These are phyloP conservation scores for Jatropha curcas DNA, from an alignment of 345 rosid species.

Conservation along the genomic window DNA sequence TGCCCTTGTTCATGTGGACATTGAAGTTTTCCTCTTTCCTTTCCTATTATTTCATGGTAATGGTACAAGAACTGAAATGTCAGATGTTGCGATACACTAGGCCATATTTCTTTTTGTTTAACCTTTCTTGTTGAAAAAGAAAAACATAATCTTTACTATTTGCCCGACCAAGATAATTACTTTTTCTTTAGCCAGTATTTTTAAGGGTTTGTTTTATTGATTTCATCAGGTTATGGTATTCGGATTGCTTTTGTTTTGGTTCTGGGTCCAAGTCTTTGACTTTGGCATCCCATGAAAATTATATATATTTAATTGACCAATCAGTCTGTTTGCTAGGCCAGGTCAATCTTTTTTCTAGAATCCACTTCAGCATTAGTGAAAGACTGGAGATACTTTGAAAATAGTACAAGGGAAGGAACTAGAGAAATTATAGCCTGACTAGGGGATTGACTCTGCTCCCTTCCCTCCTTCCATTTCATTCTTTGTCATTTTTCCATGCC, in stretches of 20 bases:
- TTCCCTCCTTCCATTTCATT: background rate
- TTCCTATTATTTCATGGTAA: background rate
- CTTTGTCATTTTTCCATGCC: background rate
- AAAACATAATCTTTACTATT: background rate
- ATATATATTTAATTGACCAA: background rate
- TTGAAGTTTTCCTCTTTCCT: background rate
- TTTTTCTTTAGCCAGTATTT: background rate
- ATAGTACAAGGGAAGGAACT: background rate
- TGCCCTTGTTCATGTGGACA: background rate
- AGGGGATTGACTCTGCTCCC: background rate
- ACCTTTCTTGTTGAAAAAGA: background rate
- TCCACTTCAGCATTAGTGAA: background rate
- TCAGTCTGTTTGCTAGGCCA: background rate
- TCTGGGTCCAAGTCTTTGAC: background rate
- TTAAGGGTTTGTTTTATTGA: background rate
- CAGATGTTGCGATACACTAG: background rate
- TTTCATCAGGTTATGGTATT: background rate
- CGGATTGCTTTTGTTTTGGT: background rate
- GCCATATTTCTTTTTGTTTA: background rate
- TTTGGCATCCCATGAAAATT: background rate
- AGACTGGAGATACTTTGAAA: background rate
- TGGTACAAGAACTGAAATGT: background rate
- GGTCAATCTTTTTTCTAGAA: conserved; percentile 9
- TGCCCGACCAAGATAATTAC: background rate
- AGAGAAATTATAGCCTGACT: background rate